Percentiles rank a stretch among this genome's conserved stretches.
These are phyloP conservation scores for Excoecaria cochinchinensis DNA, from an alignment of 345 rosid genomes.

Conservation along the genomic window DNA sequence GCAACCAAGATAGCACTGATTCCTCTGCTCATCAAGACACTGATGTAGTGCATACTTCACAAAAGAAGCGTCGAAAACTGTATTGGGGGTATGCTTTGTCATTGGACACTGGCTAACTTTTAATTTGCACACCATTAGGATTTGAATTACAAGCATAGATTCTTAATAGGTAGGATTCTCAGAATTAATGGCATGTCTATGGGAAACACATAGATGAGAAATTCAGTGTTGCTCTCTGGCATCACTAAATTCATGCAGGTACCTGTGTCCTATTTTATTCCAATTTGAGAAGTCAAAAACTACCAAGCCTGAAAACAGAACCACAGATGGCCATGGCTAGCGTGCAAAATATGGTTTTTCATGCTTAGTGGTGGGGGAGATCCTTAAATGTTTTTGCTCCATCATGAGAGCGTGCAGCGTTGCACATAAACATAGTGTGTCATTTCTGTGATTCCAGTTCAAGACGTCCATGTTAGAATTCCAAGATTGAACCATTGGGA, in stretches of 20 bases:
- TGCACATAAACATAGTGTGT: neutral
- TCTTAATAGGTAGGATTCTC: conserved; percentile 1
- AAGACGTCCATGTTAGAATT: neutral
- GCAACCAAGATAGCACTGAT: conserved; percentile 11
- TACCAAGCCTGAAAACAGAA: neutral
- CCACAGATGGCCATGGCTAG: neutral
- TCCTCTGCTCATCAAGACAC: conserved; percentile 21
- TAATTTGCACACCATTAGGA: neutral
- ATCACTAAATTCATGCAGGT: neutral
- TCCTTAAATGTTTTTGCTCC: neutral
- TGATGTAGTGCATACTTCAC: conserved; percentile 15
- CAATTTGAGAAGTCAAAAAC: neutral
- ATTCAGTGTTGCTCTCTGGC: neutral
- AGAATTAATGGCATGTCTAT: neutral
- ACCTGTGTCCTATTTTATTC: neutral
- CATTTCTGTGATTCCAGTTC: neutral
- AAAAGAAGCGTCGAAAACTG: conserved; percentile 54
- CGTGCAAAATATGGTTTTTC: neutral
- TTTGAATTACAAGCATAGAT: neutral
- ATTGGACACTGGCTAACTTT: neutral
- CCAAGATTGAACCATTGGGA: neutral
- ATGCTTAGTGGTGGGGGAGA: neutral
- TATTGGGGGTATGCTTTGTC: conserved; percentile 59
- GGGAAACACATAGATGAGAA: neutral
- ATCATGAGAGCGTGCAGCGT: neutral